Base-by-base conservation (phyloP, 768 basidiomycete species). In the Hypholoma fasciculare region DNA sequence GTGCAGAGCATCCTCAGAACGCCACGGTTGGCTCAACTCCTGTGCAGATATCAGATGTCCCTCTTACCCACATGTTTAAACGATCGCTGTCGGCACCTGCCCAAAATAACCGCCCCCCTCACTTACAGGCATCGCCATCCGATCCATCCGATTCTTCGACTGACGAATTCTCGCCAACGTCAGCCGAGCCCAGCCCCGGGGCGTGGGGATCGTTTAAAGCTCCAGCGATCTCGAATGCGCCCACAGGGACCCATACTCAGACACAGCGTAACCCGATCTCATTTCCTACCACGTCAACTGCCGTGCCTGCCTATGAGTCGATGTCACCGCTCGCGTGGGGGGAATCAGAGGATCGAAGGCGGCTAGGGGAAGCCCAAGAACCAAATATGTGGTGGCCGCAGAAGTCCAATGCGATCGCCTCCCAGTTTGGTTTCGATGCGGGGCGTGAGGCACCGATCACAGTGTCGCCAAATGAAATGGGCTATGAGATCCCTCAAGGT, bases 1-100 rank as follows among this genome's bases (percentile, higher is more conserved):
- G 54, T 27, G 40, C 52, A 27, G 49, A 54, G 11, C 51, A 13
- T 3, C 37, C 19, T 5, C 51, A 17, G 9, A 37, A 40, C 16
- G 51, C 13, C 20, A 42, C 13, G 40, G 38, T 38, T 40, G 51
- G 46, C 13, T 20, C 62, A 20, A 27, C 38, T 61, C n/a, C 47
- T 9, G 38, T 63, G 3, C 72, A 20, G 46, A 48, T 78, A 44
- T 76, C 82, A 69, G 69, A 69, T 39, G 73, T 84, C 23, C 81
- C 85, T 3, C 78, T 87, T 27, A 85, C 85, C 4, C 78, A 84
- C 51, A 83, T 87, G 84, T 85, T 82, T 75, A 86, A 79, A 68
- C 85, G 88, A 52, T 84, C 85, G 11, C 73, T 82, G 3, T 88
- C 87, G 17, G 65, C 61, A 4, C 63, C 70, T 39, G 40, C 57